Conservation (phyloP, 225 moss, liverwort and hornwort species). For the Rhytidiadelphus loreus region DNA sequence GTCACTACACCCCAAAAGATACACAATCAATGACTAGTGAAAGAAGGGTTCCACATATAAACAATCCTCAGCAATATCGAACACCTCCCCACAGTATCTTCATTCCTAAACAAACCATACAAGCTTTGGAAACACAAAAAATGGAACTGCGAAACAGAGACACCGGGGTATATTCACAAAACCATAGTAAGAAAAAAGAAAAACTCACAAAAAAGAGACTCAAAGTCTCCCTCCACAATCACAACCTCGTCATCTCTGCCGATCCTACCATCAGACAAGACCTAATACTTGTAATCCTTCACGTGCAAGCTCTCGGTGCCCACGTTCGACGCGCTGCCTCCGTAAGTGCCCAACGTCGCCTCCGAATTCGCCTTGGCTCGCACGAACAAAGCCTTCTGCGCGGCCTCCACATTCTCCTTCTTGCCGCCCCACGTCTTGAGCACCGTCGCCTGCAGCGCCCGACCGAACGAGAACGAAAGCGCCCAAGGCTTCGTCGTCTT, state of each 20-base stretch:
- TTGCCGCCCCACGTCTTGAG: neutral
- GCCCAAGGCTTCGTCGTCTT: neutral
- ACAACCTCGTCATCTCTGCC: neutral
- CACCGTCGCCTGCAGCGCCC: neutral
- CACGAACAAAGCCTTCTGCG: neutral
- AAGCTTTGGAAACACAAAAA: neutral
- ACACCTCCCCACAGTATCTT: neutral
- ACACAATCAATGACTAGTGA: neutral
- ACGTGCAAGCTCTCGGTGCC: constrained; percentile 45
- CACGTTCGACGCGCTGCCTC: constrained; percentile 5
- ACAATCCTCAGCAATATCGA: neutral
- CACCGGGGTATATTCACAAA: neutral
- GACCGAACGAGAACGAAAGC: neutral
- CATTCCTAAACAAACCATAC: neutral
- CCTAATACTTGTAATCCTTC: constrained; percentile 50
- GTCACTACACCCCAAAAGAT: neutral
- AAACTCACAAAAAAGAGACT: neutral
- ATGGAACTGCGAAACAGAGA: neutral
- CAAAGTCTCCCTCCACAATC: neutral
- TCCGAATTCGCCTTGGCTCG: constrained; percentile 50
- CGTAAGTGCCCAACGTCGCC: constrained; percentile 38
- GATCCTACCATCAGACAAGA: neutral
- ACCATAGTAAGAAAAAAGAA: neutral
- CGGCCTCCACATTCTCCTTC: neutral
- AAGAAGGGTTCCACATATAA: neutral